phyloP scores from a whole-genome alignment of 1,284 basidiomycete species.

The Exobasidium rhododendri region DNA sequence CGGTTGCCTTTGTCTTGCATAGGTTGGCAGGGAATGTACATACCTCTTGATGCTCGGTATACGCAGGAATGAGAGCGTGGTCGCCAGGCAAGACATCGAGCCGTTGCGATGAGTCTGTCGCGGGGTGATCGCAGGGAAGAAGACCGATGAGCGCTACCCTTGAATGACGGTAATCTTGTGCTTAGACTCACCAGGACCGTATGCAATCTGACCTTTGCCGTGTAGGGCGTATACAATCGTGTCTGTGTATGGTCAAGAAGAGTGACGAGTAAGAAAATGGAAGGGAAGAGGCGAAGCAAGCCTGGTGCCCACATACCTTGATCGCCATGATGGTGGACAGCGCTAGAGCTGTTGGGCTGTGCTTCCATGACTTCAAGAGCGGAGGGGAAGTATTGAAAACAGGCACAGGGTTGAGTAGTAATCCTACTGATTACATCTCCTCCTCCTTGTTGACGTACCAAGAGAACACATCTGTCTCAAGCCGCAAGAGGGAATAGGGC shows the following conservation, averaged over 20 bases:
- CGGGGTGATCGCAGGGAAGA: too few species aligned
- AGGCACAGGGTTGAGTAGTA: too few species aligned
- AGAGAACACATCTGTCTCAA: not conserved
- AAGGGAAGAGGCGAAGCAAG: not conserved
- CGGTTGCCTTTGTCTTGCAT: not conserved
- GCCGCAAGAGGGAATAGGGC: not conserved
- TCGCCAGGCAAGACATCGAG: slow-evolving; percentile 3
- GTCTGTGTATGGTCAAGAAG: not conserved
- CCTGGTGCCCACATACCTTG: slow-evolving; percentile 1
- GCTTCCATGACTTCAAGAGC: slow-evolving; percentile 13
- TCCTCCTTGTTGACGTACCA: too few species aligned
- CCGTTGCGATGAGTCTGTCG: slow-evolving; percentile 7
- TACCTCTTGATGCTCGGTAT: slow-evolving; percentile 14
- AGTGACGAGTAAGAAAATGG: too few species aligned
- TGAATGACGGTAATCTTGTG: not conserved
- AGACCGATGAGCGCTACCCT: too few species aligned
- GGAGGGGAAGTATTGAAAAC: slow-evolving; percentile 4
- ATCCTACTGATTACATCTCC: not conserved
- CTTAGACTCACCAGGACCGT: slow-evolving; percentile 8
- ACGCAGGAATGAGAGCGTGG: slow-evolving; percentile 16
- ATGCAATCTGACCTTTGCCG: slow-evolving; percentile 11
- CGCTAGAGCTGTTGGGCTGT: slow-evolving; percentile 15
- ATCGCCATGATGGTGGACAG: slow-evolving; percentile 18
- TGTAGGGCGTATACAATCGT: slow-evolving; percentile 15
- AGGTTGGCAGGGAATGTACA: too few species aligned